Conservation (phyloP, 2,329 filamentous ascomycete genomes). For the Xylariales sp. region DNA sequence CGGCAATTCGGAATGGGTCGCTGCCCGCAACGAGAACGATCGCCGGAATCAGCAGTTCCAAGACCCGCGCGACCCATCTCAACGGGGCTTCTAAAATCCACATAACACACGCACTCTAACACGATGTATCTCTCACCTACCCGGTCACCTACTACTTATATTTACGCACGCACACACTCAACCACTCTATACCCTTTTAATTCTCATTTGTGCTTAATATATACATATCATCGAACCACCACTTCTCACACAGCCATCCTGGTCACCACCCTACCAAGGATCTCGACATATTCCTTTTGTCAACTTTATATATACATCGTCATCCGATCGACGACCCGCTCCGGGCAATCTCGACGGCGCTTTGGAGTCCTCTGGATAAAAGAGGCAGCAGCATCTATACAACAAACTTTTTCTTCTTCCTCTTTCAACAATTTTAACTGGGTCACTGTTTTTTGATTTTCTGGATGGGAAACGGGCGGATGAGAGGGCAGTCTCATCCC, state of each 20-base stretch:
- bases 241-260: too few relatives aligned
- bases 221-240: background rate
- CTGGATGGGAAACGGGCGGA: constrained; percentile 5
- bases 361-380: constrained; percentile 3
- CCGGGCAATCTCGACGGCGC: constrained; percentile 7
- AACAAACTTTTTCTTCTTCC: constrained; percentile 1
- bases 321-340: constrained; percentile 5
- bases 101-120: background rate
- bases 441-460: too few relatives aligned
- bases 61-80: constrained; percentile 39
- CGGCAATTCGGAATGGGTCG: constrained; percentile 46
- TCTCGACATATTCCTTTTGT: constrained; percentile 2
- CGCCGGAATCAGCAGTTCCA: constrained; percentile 32
- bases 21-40: constrained; percentile 40
- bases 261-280: too few relatives aligned
- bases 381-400: constrained; percentile 5
- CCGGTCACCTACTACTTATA: background rate
- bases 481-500: constrained; percentile 6
- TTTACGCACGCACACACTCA: background rate
- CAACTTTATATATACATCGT: constrained; percentile 1
- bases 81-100: constrained; percentile 20
- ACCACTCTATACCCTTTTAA: constrained; percentile 3
- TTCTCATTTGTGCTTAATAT: constrained; percentile 8
- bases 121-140: too few relatives aligned
- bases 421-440: too few relatives aligned